Percentiles rank a stretch among this genome's conserved stretches.
Evolutionary conservation across 2,329 filamentous ascomycete species (phyloP).

Genomic region (Paraphoma sp.): DNA sequence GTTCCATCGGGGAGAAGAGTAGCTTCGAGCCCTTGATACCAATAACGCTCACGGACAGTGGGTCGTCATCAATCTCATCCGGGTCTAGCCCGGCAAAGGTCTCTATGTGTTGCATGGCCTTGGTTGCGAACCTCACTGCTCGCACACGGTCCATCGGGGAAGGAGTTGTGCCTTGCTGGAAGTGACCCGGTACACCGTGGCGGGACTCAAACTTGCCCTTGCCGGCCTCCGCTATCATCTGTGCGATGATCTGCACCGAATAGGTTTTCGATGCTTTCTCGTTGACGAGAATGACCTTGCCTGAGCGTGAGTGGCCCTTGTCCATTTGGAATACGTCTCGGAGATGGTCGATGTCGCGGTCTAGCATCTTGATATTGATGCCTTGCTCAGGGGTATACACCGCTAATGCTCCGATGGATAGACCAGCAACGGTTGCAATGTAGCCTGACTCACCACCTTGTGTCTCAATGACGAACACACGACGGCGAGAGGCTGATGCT

Average conservation of each 20-base stretch:
- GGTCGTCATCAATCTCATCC: slow-evolving; percentile 74
- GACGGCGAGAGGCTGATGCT: slow-evolving; percentile 87
- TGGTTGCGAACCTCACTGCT: slow-evolving; percentile 89
- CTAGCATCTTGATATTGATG: slow-evolving; percentile 90
- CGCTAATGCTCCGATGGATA: slow-evolving; percentile 88
- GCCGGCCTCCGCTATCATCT: slow-evolving; percentile 94
- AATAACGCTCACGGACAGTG: slow-evolving; percentile 79
- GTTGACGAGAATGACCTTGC: slow-evolving; percentile 95
- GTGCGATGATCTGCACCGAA: slow-evolving; percentile 89
- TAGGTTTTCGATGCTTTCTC: slow-evolving; percentile 91
- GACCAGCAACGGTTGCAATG: slow-evolving; percentile 85
- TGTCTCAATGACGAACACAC: slow-evolving; percentile 97
- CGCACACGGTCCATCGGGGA: slow-evolving; percentile 96
- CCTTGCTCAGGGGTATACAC: slow-evolving; percentile 98
- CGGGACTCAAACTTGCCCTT: slow-evolving; percentile 91
- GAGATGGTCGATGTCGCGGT: slow-evolving; percentile 86
- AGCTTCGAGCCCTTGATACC: slow-evolving; percentile 91
- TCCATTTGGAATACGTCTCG: slow-evolving; percentile 85
- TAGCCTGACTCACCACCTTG: slow-evolving; percentile 96
- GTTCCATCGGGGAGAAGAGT: slow-evolving; percentile 82
- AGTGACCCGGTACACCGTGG: slow-evolving; percentile 67
- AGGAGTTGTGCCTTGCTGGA: slow-evolving; percentile 57
- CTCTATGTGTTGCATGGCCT: slow-evolving; percentile 92
- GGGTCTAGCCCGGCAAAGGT: slow-evolving; percentile 69
- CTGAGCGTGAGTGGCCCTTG: slow-evolving; percentile 85